Evolutionary conservation across 169 alveolate species (phyloP), one percentile per base, ranked within the genome.

Genomic region (Babesia ovis): DNA sequence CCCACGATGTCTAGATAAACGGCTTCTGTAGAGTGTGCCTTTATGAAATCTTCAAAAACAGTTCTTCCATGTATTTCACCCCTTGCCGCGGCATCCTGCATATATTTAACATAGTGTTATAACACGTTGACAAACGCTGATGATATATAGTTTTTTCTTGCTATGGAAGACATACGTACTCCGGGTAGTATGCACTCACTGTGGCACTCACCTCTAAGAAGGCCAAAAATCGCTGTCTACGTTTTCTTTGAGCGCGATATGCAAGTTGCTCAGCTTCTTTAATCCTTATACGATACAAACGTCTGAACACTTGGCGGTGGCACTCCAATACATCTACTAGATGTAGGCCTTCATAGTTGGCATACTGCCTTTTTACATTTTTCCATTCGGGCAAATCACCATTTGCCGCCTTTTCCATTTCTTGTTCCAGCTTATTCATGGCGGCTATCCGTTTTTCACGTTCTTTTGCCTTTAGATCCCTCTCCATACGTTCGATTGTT

Each of bases 181-280:
- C 42, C 42, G 46, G 14, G 46, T 39, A 39, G 46, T 9, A 9
- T 39, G n/a, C n/a, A n/a, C n/a, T n/a, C n/a, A n/a, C n/a, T n/a
- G 6, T 12, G 23, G 4, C 2, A 66, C 82, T 53, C 43, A 83
- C 93, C 80, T 90, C 77, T 31, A 90, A 62, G 42, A 85, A 84
- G n/a, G 79, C 74, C 42, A 74, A 45, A 60, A 90, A 90, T 11
- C 91, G 68, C 51, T 87, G 91, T 51, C 94, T 72, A 39, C 84
- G 77, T 70, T 90, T 90, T 57, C 94, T 32, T 50, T 85, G 85
- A 20, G 82, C 62, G 45, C 94, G 74, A 67, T 66, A 87, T 12
- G 74, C 67, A n/a, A 61, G 70, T 54, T 80, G 68, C 57, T 79
- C 85, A 3, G 85, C 76, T 51, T 84, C 83, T 70, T 68, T 77